Conservation (phyloP, 225 moss, liverwort and hornwort species). For the Rhytidiadelphus loreus region DNA sequence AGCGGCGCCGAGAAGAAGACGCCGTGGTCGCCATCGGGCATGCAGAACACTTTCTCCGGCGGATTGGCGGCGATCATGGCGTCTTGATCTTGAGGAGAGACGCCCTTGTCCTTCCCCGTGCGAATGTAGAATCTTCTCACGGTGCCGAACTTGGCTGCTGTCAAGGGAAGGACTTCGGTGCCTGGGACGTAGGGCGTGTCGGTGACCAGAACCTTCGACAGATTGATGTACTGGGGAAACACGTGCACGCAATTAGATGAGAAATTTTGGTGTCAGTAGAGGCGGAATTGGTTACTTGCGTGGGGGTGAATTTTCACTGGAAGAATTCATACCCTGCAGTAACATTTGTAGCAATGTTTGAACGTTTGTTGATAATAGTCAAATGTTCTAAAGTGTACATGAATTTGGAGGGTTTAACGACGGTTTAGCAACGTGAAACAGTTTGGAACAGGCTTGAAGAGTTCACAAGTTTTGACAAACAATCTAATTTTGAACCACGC, state of each 20-base stretch:
- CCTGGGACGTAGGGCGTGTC: conserved; percentile 40
- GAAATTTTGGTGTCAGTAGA: neutral
- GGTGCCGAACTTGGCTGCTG: conserved; percentile 22
- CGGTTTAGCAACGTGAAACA: too few species aligned
- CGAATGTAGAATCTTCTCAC: conserved; percentile 48
- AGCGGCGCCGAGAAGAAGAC: conserved; percentile 41
- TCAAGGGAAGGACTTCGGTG: conserved; percentile 15
- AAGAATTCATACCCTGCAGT: neutral
- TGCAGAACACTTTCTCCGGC: conserved; percentile 27
- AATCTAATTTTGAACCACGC: neutral
- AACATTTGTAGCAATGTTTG: neutral
- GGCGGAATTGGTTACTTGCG: neutral
- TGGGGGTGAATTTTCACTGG: neutral
- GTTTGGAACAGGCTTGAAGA: neutral
- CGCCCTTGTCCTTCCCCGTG: conserved; percentile 35
- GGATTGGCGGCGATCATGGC: conserved; percentile 47
- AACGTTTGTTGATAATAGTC: neutral
- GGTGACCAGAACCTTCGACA: conserved; percentile 13
- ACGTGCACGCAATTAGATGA: neutral
- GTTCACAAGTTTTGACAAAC: neutral
- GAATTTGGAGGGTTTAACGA: neutral
- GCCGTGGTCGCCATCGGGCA: conserved; percentile 33
- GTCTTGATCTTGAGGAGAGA: conserved; percentile 33
- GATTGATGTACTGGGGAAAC: conserved; percentile 24
- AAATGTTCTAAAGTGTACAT: neutral